Evolutionary conservation across 768 basidiomycete genomes (phyloP), one percentile per base, ranked within the genome.

Genomic region (Coprinopsis marcescibilis): DNA sequence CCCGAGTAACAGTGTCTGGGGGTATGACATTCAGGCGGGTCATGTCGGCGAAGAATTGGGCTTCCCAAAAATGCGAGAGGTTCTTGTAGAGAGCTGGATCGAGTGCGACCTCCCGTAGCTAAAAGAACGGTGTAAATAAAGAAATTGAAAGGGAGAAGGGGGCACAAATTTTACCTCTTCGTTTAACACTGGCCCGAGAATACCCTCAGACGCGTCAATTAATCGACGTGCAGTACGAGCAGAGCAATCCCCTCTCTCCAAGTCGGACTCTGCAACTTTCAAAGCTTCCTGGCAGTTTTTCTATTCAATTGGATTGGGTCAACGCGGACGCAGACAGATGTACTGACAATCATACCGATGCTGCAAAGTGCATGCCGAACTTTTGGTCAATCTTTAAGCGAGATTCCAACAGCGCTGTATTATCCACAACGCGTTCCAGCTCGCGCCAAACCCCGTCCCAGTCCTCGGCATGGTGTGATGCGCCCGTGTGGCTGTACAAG

Each of bases 1-100:
- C 96, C 33, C 95, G 83, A 1, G 96, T 98, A 45, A 97, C 65
- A 3, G 81, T 89, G 61, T 95, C 91, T 14, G 96, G 93, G 17
- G 85, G 80, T 48, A 85, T 81, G 32, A 98, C 87, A 52, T 78
- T 78, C 14, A 99, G 76, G n/a, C 84, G 80, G 13, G 71, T 67
- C 96, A 99, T 99, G 58, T 97, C 93, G 24, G 80, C 70, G 70
- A 95, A 92, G 70, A 93, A 99, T 45, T 81, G 77, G 25, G 68
- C 69, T 65, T 98, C 96, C 93, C 93, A 97, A 60, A 83, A 81
- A 6, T 86, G 77, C 1, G 95, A 83, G 8, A 94, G 73, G 13
- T 80, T 73, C 35, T 88, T 82, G 52, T 86, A 93, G 42, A 98
- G 81, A 3, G 81, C 78, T 6, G 86, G 94, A 64, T 97, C 90